phyloP scores from a whole-genome alignment of 2,329 filamentous ascomycete genomes.

The Aspergillus pseudotamarii region DNA sequence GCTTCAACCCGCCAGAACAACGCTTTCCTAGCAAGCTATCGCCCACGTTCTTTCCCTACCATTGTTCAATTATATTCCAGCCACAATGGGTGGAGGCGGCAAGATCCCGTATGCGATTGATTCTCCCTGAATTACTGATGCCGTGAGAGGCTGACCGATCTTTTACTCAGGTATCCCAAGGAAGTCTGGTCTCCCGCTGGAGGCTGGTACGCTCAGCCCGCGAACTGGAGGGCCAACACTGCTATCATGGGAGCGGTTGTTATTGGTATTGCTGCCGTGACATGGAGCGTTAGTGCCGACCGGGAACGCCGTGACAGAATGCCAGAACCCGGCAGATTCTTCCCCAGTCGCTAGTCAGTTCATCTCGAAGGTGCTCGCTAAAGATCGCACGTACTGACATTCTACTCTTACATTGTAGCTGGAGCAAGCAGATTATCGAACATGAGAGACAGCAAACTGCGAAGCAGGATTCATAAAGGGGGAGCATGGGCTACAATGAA shows the following conservation, averaged over 20 bases:
- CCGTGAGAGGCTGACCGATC: conserved; percentile 26
- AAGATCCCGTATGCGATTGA: conserved; percentile 67
- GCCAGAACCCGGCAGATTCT: conserved; percentile 76
- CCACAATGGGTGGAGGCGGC: conserved; percentile 72
- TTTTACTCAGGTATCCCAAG: conserved; percentile 77
- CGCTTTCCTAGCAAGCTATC: conserved; percentile 24
- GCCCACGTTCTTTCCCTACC: conserved; percentile 23
- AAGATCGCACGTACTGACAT: conserved; percentile 20
- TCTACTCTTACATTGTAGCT: conserved; percentile 49
- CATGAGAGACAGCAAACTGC: conserved; percentile 60
- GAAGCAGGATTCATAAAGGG: conserved; percentile 42
- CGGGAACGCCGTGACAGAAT: conserved; percentile 73
- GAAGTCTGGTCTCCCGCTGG: conserved; percentile 98
- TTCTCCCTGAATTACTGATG: conserved; percentile 9
- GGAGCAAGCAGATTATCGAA: conserved; percentile 72
- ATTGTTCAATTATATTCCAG: conserved; percentile 27
- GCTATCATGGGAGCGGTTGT: conserved; percentile 71
- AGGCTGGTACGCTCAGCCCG: conserved; percentile 94
- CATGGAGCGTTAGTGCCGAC: conserved; percentile 73
- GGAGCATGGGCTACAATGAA: conserved; percentile 13
- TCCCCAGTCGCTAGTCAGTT: conserved; percentile 79
- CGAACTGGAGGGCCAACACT: conserved; percentile 95
- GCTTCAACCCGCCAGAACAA: conserved; percentile 32
- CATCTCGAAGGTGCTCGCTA: conserved; percentile 10
- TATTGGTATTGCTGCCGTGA: conserved; percentile 67